Evolutionary conservation across 495 filamentous ascomycete species (phyloP).

Genomic region (Neurospora africana): DNA sequence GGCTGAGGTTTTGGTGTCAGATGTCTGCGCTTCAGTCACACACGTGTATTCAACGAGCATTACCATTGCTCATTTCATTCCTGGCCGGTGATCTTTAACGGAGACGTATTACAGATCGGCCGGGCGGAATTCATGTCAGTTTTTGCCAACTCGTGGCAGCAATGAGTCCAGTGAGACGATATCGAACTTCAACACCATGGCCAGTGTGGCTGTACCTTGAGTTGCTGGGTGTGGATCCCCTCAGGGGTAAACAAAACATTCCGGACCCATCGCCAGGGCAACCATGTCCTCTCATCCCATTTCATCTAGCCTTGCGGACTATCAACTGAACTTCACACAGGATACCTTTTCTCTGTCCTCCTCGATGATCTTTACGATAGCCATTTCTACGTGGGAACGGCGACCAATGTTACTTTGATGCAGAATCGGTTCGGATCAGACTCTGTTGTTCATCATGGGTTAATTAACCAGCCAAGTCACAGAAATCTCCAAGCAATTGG

Average conservation of each 20-base stretch:
- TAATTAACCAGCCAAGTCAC: not conserved
- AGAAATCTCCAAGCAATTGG: not conserved
- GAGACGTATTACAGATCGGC: not conserved
- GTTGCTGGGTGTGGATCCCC: not conserved
- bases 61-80: not conserved
- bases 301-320: not conserved
- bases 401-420: constrained; percentile 28
- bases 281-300: not conserved
- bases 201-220: not conserved
- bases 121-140: not conserved
- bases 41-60: not conserved
- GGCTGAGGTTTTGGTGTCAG: not conserved
- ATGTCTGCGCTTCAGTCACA: not conserved
- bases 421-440: constrained; percentile 26
- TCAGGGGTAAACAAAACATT: not conserved
- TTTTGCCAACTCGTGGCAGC: not conserved
- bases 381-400: not conserved
- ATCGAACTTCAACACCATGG: not conserved
- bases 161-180: not conserved
- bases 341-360: not conserved
- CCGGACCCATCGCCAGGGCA: not conserved
- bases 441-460: constrained; percentile 8
- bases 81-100: not conserved
- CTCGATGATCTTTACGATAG: not conserved
- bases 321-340: not conserved